Percentiles rank a stretch among this genome's conserved stretches.
Conservation (phyloP, 2,329 filamentous ascomycete genomes). For the Gremmenia infestans region DNA sequence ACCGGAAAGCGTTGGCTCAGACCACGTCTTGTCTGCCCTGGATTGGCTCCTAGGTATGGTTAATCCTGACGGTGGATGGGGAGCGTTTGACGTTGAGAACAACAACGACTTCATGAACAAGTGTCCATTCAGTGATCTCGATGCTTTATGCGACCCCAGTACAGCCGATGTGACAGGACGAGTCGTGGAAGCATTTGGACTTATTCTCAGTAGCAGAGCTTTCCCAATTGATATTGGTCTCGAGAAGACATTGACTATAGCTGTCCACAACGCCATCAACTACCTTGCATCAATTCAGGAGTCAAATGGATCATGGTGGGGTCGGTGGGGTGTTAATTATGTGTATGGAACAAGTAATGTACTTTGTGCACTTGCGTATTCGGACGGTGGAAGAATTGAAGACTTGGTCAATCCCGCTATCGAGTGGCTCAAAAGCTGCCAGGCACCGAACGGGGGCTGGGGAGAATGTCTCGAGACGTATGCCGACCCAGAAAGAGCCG, state of each 20-base stretch:
- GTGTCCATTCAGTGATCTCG: slow-evolving; percentile 35
- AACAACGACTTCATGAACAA: slow-evolving; percentile 32
- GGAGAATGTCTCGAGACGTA: background rate
- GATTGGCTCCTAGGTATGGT: slow-evolving; percentile 35
- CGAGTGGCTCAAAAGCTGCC: slow-evolving; percentile 2
- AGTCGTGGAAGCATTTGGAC: slow-evolving; percentile 26
- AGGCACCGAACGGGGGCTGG: slow-evolving; percentile 5
- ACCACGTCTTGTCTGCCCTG: background rate
- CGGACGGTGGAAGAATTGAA: background rate
- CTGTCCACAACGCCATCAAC: background rate
- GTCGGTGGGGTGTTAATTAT: slow-evolving; percentile 6
- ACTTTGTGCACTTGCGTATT: slow-evolving; percentile 1
- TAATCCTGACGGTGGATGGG: slow-evolving; percentile 35
- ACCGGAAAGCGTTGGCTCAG: background rate
- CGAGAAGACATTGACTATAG: background rate
- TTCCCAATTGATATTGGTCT: no score
- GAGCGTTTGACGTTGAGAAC: slow-evolving; percentile 33
- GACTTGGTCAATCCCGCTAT: background rate
- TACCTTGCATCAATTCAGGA: background rate
- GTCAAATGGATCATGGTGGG: slow-evolving; percentile 2
- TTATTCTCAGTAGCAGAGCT: no score
- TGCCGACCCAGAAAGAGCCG: background rate
- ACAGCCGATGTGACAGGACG: slow-evolving; percentile 34
- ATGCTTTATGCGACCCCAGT: slow-evolving; percentile 32
- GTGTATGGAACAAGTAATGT: slow-evolving; percentile 5